A percentile compares a stretch with the other conserved stretches of the same genome.
Conservation (phyloP, 2,329 filamentous ascomycete genomes). For the Exophiala lecanii-corni region DNA sequence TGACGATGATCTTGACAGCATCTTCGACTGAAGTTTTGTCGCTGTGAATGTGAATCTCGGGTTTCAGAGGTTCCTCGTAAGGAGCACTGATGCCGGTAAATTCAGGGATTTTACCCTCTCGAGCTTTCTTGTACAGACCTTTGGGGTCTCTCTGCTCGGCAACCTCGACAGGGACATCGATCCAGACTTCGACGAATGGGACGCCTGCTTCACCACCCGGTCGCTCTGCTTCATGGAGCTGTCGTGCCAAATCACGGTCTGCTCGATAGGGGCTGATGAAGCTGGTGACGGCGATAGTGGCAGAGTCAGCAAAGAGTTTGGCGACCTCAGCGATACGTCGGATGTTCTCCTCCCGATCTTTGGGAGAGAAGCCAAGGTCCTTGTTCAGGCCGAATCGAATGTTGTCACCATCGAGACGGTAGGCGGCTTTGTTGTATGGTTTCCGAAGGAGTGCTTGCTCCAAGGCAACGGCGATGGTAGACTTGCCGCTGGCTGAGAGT, state of each 20-base stretch:
- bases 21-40: conserved; percentile 81
- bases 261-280: conserved; percentile 95
- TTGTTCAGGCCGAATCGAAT: conserved; percentile 97
- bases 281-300: conserved; percentile 82
- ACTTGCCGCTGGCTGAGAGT: conserved; percentile 93
- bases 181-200: conserved; percentile 88
- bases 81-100: conserved; percentile 95
- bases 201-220: conserved; percentile 59
- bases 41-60: conserved; percentile 84
- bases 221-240: conserved; percentile 65
- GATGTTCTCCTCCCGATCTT: conserved; percentile 96
- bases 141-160: conserved; percentile 96
- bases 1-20: conserved; percentile 76
- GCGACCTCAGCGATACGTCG: conserved; percentile 93
- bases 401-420: conserved; percentile 97
- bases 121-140: conserved; percentile 95
- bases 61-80: conserved; percentile 80
- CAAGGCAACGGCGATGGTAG: conserved; percentile 90
- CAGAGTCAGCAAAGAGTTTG: conserved; percentile 90
- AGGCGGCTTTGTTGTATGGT: conserved; percentile 63
- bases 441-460: conserved; percentile 94
- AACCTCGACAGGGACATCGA: conserved; percentile 85
- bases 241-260: conserved; percentile 76
- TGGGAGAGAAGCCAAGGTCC: conserved; percentile 89
- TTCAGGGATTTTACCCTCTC: conserved; percentile 89